phyloP scores from a whole-genome alignment of 768 basidiomycete species.

The Daedaleopsis sinensis region DNA sequence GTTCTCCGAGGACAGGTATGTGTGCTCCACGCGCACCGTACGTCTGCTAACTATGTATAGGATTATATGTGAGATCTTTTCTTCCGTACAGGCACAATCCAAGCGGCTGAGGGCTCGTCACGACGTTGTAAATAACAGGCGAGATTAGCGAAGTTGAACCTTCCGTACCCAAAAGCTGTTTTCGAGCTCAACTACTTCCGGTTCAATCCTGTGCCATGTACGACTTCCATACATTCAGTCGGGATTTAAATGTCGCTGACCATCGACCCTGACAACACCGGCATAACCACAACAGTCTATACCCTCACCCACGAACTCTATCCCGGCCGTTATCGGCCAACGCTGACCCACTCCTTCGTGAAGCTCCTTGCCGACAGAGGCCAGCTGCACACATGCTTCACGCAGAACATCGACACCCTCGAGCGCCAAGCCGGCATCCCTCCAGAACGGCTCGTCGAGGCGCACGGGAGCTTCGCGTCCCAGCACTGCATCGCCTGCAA shows the following conservation, averaged over 20 bases:
- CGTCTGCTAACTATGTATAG: conserved; percentile 6
- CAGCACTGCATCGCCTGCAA: conserved; percentile 83
- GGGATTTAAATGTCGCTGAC: too few species aligned
- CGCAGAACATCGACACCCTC: conserved; percentile 94
- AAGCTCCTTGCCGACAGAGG: conserved; percentile 70
- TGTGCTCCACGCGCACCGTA: conserved; percentile 3
- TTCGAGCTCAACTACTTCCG: conserved; percentile 91
- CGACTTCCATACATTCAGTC: conserved; percentile 24
- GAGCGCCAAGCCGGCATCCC: conserved; percentile 86
- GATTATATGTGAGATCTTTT: conserved; percentile 29
- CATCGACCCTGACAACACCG: too few species aligned
- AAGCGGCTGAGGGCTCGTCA: neutral
- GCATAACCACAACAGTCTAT: conserved; percentile 58
- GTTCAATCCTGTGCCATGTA: conserved; percentile 78
- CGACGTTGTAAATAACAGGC: conserved; percentile 50
- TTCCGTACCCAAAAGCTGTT: conserved; percentile 92
- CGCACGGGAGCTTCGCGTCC: conserved; percentile 91
- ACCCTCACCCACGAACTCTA: conserved; percentile 91
- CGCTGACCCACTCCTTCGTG: conserved; percentile 88
- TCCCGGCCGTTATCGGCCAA: conserved; percentile 88
- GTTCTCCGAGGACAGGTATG: conserved; percentile 45
- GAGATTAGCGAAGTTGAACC: conserved; percentile 74
- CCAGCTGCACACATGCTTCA: conserved; percentile 78
- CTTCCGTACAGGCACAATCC: neutral
- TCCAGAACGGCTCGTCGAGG: conserved; percentile 78